A percentile compares a stretch with the other conserved stretches of the same genome.
Evolutionary conservation across 2,329 filamentous ascomycete species (phyloP).

Genomic region (Trematosphaeria pertusa): DNA sequence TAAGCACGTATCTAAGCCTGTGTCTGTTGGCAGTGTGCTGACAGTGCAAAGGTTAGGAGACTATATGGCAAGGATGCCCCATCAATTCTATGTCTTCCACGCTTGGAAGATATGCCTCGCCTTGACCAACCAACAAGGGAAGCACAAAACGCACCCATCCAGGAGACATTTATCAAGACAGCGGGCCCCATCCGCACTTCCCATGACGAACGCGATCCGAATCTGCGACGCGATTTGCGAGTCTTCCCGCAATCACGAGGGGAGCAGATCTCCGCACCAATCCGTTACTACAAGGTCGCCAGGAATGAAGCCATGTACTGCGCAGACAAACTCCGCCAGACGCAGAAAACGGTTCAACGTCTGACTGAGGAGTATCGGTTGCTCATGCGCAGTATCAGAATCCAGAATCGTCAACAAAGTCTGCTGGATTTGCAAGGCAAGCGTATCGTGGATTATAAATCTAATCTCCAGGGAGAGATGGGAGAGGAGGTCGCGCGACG

Average conservation of each 20-base stretch:
- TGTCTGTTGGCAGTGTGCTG: neutral
- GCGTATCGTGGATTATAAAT: neutral
- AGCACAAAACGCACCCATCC: neutral
- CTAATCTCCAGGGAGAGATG: neutral
- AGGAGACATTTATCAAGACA: neutral
- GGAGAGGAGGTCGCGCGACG: no score
- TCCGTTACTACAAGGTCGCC: neutral
- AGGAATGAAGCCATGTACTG: slow-evolving; percentile 1
- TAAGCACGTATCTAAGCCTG: neutral
- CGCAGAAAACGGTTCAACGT: neutral
- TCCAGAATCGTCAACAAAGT: neutral
- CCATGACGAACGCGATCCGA: no score
- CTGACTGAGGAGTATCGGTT: slow-evolving; percentile 2
- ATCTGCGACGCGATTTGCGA: neutral
- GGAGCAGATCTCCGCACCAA: neutral
- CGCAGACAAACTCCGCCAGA: neutral
- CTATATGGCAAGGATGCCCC: neutral
- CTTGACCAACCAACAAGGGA: neutral
- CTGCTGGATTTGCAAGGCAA: no score
- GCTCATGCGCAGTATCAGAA: slow-evolving; percentile 4
- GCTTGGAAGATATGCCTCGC: neutral
- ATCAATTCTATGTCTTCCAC: neutral
- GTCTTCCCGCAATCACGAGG: neutral
- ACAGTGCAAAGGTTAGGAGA: neutral
- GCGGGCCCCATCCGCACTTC: no score